Conservation (phyloP, 2,329 filamentous ascomycete genomes). For the Talaromyces rugulosus region DNA sequence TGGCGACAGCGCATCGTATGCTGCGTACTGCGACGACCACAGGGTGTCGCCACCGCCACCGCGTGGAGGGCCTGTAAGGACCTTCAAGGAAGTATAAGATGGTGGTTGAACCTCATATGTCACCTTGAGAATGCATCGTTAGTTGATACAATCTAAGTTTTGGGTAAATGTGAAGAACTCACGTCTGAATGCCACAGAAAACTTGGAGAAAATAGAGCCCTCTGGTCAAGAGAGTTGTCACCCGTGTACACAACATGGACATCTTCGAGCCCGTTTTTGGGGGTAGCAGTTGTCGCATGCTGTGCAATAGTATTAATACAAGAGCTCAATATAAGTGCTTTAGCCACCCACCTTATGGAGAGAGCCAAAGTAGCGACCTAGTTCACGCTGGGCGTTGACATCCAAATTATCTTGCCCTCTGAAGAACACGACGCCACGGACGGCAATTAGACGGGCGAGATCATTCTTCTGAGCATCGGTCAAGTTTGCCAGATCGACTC, state of each 20-base stretch:
- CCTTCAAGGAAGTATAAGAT: conserved; percentile 54
- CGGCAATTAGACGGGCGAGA: conserved; percentile 50
- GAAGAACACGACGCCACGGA: conserved; percentile 57
- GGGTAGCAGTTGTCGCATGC: conserved; percentile 53
- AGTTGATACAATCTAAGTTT: conserved; percentile 2
- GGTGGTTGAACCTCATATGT: conserved; percentile 57
- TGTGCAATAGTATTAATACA: conserved; percentile 11
- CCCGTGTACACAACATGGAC: conserved; percentile 55
- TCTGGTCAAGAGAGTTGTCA: conserved; percentile 50
- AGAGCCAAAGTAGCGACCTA: conserved; percentile 51
- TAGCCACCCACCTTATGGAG: conserved; percentile 41
- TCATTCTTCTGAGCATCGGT: conserved; percentile 52
- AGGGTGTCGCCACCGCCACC: conserved; percentile 56
- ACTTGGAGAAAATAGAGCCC: conserved; percentile 51
- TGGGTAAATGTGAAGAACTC: conserved; percentile 17
- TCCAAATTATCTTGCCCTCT: conserved; percentile 52
- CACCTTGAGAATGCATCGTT: conserved; percentile 31
- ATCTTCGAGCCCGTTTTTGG: conserved; percentile 50
- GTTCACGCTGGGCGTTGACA: conserved; percentile 50
- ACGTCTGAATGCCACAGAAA: conserved; percentile 56
- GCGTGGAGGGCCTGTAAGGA: conserved; percentile 50
- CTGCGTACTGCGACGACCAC: conserved; percentile 56
- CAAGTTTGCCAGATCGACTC: conserved; percentile 48
- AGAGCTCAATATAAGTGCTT: neutral
- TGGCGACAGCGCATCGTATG: conserved; percentile 54